phyloP scores from a whole-genome alignment of 768 basidiomycete genomes.

The Agaricus subrufescens region DNA sequence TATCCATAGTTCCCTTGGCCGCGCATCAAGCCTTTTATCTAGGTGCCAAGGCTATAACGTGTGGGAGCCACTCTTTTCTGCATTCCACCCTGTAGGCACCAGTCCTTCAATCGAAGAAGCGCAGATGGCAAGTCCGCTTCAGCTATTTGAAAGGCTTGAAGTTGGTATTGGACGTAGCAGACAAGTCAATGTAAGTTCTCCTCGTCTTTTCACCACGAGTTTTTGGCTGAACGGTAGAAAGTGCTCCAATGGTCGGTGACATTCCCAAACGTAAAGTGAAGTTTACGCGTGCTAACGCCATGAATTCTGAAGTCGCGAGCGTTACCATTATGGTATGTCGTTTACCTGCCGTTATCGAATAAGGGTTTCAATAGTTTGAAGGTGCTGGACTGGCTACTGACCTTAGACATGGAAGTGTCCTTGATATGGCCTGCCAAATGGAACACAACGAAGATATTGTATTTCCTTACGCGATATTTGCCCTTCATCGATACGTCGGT shows the following conservation, averaged over 20 bases:
- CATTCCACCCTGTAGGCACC: neutral
- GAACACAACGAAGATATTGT: slow-evolving; percentile 8
- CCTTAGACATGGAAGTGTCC: slow-evolving; percentile 16
- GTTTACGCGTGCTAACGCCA: neutral
- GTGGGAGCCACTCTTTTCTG: too few species aligned
- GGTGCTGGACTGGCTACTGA: slow-evolving; percentile 19
- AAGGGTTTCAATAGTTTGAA: neutral
- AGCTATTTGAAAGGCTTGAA: neutral
- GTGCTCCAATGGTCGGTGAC: slow-evolving; percentile 8
- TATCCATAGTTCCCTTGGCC: too few species aligned
- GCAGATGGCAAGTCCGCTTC: neutral
- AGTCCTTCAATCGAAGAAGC: neutral
- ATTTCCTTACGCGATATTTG: slow-evolving; percentile 9
- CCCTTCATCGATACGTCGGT: slow-evolving; percentile 10
- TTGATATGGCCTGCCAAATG: slow-evolving; percentile 6
- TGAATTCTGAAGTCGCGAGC: neutral
- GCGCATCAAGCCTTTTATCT: too few species aligned
- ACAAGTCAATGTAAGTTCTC: slow-evolving; percentile 6
- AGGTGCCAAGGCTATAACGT: too few species aligned
- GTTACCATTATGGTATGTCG: slow-evolving; percentile 4
- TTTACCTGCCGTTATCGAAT: neutral
- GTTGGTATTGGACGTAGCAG: slow-evolving; percentile 1
- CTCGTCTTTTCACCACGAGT: neutral
- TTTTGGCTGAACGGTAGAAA: neutral
- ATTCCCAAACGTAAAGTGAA: neutral